phyloP scores from a whole-genome alignment of 2,329 filamentous ascomycete genomes.

The Endothia cerciana region DNA sequence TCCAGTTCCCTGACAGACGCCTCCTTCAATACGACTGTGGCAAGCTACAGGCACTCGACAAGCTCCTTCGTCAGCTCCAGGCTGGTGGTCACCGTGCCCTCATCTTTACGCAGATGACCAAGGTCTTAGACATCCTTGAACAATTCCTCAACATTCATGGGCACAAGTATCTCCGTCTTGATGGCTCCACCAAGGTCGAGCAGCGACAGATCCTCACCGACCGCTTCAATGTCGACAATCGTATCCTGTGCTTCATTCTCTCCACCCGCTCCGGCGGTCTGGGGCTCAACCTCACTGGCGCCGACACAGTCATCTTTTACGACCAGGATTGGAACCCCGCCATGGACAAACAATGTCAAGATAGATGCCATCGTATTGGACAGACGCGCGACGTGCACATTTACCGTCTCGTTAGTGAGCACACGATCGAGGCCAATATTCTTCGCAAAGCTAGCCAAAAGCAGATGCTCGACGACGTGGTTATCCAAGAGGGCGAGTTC shows the following conservation, averaged over 20 bases:
- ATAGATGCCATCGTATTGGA: slow-evolving; percentile 94
- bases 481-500: slow-evolving; percentile 97
- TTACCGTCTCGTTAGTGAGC: slow-evolving; percentile 88
- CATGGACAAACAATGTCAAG: slow-evolving; percentile 99
- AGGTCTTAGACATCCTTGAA: slow-evolving; percentile 95
- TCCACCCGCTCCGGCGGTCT: slow-evolving; percentile 93
- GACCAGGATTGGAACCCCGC: slow-evolving; percentile 99
- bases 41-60: slow-evolving; percentile 89
- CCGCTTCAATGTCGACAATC: slow-evolving; percentile 91
- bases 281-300: slow-evolving; percentile 94
- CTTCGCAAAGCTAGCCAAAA: slow-evolving; percentile 96
- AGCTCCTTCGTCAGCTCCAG: slow-evolving; percentile 83
- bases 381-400: slow-evolving; percentile 98
- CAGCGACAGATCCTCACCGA: slow-evolving; percentile 94
- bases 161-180: slow-evolving; percentile 92
- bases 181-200: slow-evolving; percentile 95
- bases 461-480: slow-evolving; percentile 94
- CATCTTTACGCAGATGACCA: slow-evolving; percentile 99
- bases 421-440: slow-evolving; percentile 98
- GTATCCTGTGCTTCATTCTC: slow-evolving; percentile 93
- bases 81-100: slow-evolving; percentile 88
- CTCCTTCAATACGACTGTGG: slow-evolving; percentile 98
- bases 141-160: slow-evolving; percentile 98
- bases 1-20: slow-evolving; percentile 95
- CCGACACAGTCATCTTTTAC: slow-evolving; percentile 98